Evolutionary conservation across 257 asterid species (phyloP).

Genomic region (Rauvolfia tetraphylla): DNA sequence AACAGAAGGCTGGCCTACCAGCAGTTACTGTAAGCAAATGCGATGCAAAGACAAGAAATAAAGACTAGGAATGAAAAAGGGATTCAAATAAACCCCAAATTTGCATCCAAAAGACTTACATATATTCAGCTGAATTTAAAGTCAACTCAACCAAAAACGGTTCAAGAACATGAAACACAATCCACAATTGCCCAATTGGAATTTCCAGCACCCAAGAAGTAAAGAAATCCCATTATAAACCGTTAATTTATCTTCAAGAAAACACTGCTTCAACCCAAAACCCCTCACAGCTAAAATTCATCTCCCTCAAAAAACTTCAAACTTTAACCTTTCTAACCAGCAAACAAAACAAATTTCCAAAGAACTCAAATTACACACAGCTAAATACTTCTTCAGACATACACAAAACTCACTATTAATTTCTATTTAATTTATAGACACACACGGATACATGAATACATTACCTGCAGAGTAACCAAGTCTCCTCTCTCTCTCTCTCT

Average conservation of each 20-base stretch:
- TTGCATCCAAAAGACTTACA: background rate
- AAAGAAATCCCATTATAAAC: background rate
- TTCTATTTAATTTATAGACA: background rate
- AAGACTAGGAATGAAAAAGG: background rate
- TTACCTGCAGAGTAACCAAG: constrained; percentile 11
- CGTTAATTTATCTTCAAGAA: background rate
- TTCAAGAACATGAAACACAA: background rate
- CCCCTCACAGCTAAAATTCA: background rate
- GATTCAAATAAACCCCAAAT: background rate
- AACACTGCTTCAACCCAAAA: constrained; percentile 5
- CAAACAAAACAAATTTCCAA: background rate
- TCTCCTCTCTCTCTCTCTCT: constrained; percentile 1
- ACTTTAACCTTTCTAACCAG: constrained; percentile 1
- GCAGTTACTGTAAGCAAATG: background rate
- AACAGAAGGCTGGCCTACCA: background rate
- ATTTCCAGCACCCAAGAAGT: background rate
- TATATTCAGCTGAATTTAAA: background rate
- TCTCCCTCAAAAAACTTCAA: background rate
- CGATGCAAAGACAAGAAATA: background rate
- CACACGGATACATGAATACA: background rate
- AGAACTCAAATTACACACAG: background rate
- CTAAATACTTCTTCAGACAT: background rate
- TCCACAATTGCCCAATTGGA: background rate
- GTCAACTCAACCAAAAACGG: constrained; percentile 8
- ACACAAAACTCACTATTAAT: background rate